These are phyloP conservation scores for Ceratobasidium sp. DNA, from an alignment of 1,284 basidiomycete species.

Conservation along the genomic window DNA sequence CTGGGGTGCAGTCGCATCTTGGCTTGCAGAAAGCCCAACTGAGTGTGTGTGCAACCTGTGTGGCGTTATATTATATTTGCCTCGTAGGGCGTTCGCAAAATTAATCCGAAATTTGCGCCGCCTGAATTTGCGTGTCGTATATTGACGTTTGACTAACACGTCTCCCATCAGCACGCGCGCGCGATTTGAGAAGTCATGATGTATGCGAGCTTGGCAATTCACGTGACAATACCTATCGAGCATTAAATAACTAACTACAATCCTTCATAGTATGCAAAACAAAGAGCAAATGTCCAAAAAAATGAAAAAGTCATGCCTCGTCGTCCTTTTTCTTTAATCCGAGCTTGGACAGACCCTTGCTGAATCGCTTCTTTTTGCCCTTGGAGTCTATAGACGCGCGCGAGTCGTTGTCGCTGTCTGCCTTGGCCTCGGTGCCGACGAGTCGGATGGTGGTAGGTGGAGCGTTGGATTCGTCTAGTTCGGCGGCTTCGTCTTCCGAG, in stretches of 20 bases:
- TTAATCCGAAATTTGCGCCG: no score
- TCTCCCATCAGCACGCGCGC: no score
- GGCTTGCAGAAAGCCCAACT: no score
- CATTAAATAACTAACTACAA: constrained; percentile 36
- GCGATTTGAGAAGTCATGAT: no score
- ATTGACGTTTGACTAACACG: no score
- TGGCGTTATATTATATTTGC: no score
- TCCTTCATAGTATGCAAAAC: constrained; percentile 28
- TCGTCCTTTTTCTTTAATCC: constrained; percentile 13
- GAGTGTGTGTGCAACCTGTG: no score
- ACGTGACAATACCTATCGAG: not conserved
- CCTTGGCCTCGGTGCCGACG: constrained; percentile 4
- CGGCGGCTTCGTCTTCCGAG: constrained; percentile 18
- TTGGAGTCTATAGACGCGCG: constrained; percentile 15
- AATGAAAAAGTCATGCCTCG: constrained; percentile 2
- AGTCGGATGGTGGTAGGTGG: constrained; percentile 27
- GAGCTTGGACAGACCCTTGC: constrained; percentile 20
- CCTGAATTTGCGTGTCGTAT: no score
- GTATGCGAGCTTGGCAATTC: no score
- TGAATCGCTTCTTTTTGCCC: constrained; percentile 27
- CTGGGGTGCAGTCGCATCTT: no score
- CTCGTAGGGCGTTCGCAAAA: no score
- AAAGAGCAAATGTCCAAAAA: constrained; percentile 1
- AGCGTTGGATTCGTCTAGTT: not conserved
- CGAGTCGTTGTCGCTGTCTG: constrained; percentile 25